These are phyloP conservation scores for Avena insularis DNA, from an alignment of 176 grass and related monocot species.

Conservation along the genomic window DNA sequence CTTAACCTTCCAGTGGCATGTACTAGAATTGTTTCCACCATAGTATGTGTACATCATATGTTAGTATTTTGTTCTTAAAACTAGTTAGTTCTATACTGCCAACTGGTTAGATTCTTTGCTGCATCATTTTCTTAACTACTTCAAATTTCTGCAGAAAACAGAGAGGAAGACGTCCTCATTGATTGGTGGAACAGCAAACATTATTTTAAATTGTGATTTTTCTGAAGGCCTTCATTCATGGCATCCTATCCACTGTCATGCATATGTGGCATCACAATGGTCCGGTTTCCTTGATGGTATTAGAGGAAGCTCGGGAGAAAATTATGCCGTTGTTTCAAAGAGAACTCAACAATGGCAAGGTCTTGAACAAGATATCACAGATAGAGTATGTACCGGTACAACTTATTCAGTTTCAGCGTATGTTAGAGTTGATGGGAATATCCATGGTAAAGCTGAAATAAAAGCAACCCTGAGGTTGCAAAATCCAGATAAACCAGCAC, in stretches of 20 bases:
- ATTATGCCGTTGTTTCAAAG: conserved; percentile 84
- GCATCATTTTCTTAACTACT: conserved; percentile 37
- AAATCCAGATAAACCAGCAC: conserved; percentile 61
- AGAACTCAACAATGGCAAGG: conserved; percentile 87
- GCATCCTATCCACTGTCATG: conserved; percentile 68
- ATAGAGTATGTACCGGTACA: conserved; percentile 58
- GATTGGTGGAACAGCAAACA: conserved; percentile 52
- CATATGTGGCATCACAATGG: conserved; percentile 89
- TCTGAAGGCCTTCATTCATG: conserved; percentile 70
- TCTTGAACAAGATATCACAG: conserved; percentile 86
- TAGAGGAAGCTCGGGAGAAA: conserved; percentile 73
- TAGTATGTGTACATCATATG: not conserved
- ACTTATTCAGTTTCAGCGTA: conserved; percentile 60
- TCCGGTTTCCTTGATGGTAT: conserved; percentile 83
- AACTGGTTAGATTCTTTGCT: conserved; percentile 8
- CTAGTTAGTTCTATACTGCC: not conserved
- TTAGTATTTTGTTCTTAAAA: conserved; percentile 9
- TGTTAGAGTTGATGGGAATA: conserved; percentile 73
- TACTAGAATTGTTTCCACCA: conserved; percentile 26
- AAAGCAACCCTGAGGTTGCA: conserved; percentile 74
- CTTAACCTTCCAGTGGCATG: conserved; percentile 21
- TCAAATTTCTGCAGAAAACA: conserved; percentile 58
- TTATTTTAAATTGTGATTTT: conserved; percentile 74
- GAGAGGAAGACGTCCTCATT: conserved; percentile 35
- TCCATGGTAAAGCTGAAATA: conserved; percentile 59